Evolutionary conservation across 345 rosid species (phyloP).

Genomic region (Lepidium sativum): DNA sequence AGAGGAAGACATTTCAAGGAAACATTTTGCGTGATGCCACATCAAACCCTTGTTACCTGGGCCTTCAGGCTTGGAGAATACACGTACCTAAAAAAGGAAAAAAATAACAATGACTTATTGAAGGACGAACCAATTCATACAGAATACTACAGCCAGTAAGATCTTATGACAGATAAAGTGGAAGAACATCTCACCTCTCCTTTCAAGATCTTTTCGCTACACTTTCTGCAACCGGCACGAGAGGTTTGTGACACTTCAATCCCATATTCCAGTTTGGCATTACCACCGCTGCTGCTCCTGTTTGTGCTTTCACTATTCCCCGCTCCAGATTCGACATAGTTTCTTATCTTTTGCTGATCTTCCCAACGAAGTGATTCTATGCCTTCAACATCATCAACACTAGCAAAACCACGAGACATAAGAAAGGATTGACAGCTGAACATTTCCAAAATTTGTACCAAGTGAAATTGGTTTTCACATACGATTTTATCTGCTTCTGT

Average conservation of each 20-base stretch:
- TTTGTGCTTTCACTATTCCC: background rate
- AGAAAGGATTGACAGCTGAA: background rate
- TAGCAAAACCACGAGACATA: constrained; percentile 17
- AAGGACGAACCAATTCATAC: constrained; percentile 1
- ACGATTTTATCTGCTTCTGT: constrained; percentile 71
- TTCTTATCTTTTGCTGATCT: constrained; percentile 79
- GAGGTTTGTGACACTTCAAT: constrained; percentile 78
- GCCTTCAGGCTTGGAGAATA: constrained; percentile 66
- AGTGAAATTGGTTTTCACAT: constrained; percentile 20
- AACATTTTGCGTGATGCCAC: constrained; percentile 89
- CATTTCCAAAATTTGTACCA: background rate
- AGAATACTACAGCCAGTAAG: background rate
- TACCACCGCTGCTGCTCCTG: constrained; percentile 4
- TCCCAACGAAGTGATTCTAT: constrained; percentile 90
- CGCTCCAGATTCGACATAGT: constrained; percentile 47
- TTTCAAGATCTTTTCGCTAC: constrained; percentile 69
- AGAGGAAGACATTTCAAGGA: constrained; percentile 46
- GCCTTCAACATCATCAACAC: constrained; percentile 90
- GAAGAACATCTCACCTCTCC: constrained; percentile 61
- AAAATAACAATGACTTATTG: background rate
- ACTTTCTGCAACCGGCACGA: constrained; percentile 69
- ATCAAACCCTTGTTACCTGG: constrained; percentile 49
- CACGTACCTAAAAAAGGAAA: constrained; percentile 49
- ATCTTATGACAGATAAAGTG: constrained; percentile 1
- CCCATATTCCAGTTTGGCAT: constrained; percentile 36